Evolutionary conservation across 176 grass and related monocot species (phyloP).

Genomic region (Eragrostis curvula): DNA sequence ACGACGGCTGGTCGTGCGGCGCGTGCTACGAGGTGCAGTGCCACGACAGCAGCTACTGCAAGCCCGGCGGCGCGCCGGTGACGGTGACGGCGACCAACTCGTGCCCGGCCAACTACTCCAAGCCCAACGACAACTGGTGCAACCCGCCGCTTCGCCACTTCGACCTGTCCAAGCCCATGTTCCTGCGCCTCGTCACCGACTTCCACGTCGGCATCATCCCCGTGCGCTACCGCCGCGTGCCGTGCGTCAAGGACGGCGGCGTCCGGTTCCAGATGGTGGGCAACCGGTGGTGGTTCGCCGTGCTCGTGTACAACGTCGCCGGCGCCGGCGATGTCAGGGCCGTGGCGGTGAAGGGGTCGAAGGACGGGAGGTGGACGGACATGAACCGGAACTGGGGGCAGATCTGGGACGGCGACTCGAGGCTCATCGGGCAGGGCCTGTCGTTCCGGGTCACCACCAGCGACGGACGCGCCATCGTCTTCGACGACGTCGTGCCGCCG

Average conservation of each 20-base stretch:
- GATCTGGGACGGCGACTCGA: slow-evolving; percentile 9
- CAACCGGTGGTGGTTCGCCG: slow-evolving; percentile 44
- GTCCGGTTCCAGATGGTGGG: slow-evolving; percentile 41
- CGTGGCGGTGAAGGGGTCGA: slow-evolving; percentile 22
- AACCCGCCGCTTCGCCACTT: not conserved
- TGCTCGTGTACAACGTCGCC: slow-evolving; percentile 38
- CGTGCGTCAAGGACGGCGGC: slow-evolving; percentile 50
- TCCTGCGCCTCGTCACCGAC: slow-evolving; percentile 30
- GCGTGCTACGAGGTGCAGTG: not conserved
- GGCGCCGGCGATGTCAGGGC: slow-evolving; percentile 33
- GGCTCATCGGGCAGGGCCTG: slow-evolving; percentile 3
- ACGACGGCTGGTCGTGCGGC: not conserved
- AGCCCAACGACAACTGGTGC: not conserved
- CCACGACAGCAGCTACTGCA: not conserved
- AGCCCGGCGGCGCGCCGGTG: not conserved
- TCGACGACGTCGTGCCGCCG: slow-evolving; percentile 17
- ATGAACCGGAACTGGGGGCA: slow-evolving; percentile 45
- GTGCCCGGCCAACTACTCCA: not conserved
- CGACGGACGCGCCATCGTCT: not conserved
- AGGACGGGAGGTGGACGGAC: slow-evolving; percentile 29
- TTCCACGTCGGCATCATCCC: slow-evolving; percentile 59
- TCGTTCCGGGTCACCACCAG: slow-evolving; percentile 8
- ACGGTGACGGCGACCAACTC: not conserved
- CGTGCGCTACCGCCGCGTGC: slow-evolving; percentile 53
- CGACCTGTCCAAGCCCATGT: slow-evolving; percentile 1